Conservation (phyloP, 805 yeast species). For the Cyberlindnera saturnus region DNA sequence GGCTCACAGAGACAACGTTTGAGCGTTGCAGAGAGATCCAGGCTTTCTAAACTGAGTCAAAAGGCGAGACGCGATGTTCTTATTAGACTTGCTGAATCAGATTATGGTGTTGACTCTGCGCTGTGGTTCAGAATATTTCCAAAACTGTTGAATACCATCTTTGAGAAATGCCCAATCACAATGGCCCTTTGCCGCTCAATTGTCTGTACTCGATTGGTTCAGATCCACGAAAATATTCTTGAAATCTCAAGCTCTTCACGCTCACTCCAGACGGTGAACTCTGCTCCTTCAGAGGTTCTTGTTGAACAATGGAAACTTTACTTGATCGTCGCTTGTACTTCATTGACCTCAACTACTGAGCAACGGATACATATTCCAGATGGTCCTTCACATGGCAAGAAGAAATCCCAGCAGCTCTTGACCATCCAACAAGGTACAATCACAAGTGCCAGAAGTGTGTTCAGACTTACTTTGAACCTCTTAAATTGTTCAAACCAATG, state of each 20-base stretch:
- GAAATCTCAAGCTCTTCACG: constrained; percentile 41
- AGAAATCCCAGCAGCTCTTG: constrained; percentile 70
- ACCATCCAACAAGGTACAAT: constrained; percentile 86
- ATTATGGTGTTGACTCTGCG: constrained; percentile 92
- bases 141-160: constrained; percentile 59
- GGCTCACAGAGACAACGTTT: constrained; percentile 39
- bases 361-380: constrained; percentile 68
- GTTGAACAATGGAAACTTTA: constrained; percentile 87
- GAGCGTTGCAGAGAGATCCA: constrained; percentile 72
- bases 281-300: constrained; percentile 59
- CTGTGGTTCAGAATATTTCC: constrained; percentile 94
- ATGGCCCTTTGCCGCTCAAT: constrained; percentile 89
- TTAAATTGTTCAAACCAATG: constrained; percentile 61
- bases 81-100: constrained; percentile 79
- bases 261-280: constrained; percentile 22
- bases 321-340: constrained; percentile 85
- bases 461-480: constrained; percentile 80
- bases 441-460: constrained; percentile 86
- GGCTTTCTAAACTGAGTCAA: constrained; percentile 56
- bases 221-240: constrained; percentile 65
- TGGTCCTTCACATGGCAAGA: constrained; percentile 55
- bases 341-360: constrained; percentile 83
- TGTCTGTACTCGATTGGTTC: constrained; percentile 84
- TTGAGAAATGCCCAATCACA: constrained; percentile 82
- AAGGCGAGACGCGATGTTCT: constrained; percentile 60